These are phyloP conservation scores for Lagenidium giganteum DNA, from an alignment of 352 stramenopile species.

Conservation along the genomic window DNA sequence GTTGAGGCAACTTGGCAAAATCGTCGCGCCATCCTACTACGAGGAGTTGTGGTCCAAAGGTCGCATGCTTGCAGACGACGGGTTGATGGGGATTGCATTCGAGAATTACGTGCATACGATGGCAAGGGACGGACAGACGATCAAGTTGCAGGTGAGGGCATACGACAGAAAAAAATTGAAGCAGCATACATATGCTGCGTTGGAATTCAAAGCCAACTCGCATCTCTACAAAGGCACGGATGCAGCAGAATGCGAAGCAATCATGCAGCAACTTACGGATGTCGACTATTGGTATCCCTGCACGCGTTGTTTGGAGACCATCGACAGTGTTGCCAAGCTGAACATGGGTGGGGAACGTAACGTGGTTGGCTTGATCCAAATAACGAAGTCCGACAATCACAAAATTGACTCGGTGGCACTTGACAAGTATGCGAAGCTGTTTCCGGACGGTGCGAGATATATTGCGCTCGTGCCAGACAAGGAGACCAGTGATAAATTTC, in stretches of 20 bases:
- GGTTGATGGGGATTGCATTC: constrained; percentile 21
- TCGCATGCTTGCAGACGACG: constrained; percentile 17
- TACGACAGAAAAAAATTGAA: constrained; percentile 12
- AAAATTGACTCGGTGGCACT: constrained; percentile 14
- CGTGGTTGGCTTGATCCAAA: constrained; percentile 13
- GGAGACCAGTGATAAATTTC: constrained; percentile 11
- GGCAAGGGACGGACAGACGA: constrained; percentile 10
- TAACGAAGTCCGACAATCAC: constrained; percentile 13
- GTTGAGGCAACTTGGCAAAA: constrained; percentile 16
- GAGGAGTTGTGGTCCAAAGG: constrained; percentile 17
- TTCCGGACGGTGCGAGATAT: constrained; percentile 3
- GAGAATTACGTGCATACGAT: constrained; percentile 22
- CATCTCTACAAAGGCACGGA: constrained; percentile 4
- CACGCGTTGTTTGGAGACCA: constrained; percentile 10
- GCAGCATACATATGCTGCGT: constrained; percentile 11
- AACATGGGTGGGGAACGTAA: constrained; percentile 5
- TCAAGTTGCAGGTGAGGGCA: constrained; percentile 13
- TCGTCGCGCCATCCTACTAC: constrained; percentile 16
- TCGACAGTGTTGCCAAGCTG: constrained; percentile 16
- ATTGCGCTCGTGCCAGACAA: constrained; percentile 16
- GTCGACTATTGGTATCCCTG: constrained; percentile 14
- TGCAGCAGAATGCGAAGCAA: constrained; percentile 13
- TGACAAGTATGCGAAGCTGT: constrained; percentile 10
- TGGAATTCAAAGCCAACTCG: constrained; percentile 9
- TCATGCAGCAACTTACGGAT: constrained; percentile 9